Base-by-base conservation (phyloP, 495 filamentous ascomycete species). In the Platismatia glauca region DNA sequence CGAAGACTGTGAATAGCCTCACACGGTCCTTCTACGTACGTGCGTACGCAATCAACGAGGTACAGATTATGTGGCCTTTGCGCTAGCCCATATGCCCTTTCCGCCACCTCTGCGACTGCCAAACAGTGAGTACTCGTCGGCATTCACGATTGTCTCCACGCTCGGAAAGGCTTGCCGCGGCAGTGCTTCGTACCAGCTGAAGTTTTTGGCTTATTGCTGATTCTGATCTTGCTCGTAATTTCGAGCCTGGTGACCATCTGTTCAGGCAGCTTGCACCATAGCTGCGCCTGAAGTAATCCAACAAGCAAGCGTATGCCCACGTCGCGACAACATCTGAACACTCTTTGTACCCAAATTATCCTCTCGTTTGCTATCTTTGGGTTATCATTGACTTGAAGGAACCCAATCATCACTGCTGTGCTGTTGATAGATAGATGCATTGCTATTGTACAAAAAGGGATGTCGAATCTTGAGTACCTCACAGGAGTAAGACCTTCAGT, bases 1-100 rank as follows among this genome's bases (percentile, higher is more conserved):
- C 50, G 50, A 33, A 53, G 27, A 18, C 13, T 53, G 33, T 53
- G 50, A 53, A 53, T 53, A 53, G 27, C 50, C 33, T 53, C 50
- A 53, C 20, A 7, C 24, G 20, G 9, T 20, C 20, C 29, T 20
- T 31, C 29, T 33, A 12, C 41, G 15, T 29, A 53, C n/a, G 15
- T 20, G 20, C 29, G 15, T 33, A 53, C 50, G 50, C 29, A 53
- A 53, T 53, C 50, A 53, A 53, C n/a, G 27, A 31, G 15, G 7
- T 53, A 53, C 2, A 33, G 50, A 33, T 53, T 20, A 53, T 53
- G 50, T 4, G 29, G 50, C 50, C 50, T 33, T 53, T 7, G 4
- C 27, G 5, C 29, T 22, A 15, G 0, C 7, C n/a, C 16, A 1
- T 48, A 24, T 11, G 22, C 44, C 44, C 1, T 48, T 27, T 48